Evolutionary conservation across 2,329 filamentous ascomycete genomes (phyloP).

Genomic region (Fusarium begoniae): DNA sequence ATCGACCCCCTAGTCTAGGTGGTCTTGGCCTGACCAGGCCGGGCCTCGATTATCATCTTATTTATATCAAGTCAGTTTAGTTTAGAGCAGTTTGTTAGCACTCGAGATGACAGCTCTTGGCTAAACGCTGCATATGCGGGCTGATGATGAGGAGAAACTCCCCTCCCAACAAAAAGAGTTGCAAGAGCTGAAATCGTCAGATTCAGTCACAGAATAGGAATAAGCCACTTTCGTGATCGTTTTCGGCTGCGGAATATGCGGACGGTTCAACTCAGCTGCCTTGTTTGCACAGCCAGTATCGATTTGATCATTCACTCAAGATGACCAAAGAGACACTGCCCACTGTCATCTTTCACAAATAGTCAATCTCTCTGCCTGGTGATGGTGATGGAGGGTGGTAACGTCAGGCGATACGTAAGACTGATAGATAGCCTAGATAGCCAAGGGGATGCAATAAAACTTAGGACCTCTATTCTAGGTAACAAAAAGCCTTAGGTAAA

Average conservation of each 20-base stretch:
- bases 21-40: constrained; percentile 8
- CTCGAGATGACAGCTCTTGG: constrained; percentile 4
- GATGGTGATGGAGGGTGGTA: not conserved
- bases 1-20: constrained; percentile 1
- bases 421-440: not conserved
- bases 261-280: not conserved
- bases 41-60: not conserved
- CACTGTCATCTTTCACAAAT: constrained; percentile 4
- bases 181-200: not conserved
- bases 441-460: too few relatives aligned
- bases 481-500: too few relatives aligned
- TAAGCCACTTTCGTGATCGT: constrained; percentile 2
- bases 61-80: not conserved
- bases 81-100: not conserved
- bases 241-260: constrained; percentile 7
- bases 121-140: not conserved
- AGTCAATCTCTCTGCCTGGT: not conserved
- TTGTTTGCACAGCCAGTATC: constrained; percentile 15
- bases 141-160: not conserved
- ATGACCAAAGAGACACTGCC: constrained; percentile 2
- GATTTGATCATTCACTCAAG: not conserved
- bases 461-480: too few relatives aligned
- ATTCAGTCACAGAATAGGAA: constrained; percentile 2
- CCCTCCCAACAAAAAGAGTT: not conserved
- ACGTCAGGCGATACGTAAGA: constrained; percentile 26